A percentile compares a stretch with the other conserved stretches of the same genome.
Evolutionary conservation across 2,329 filamentous ascomycete species (phyloP).

Genomic region (Penicillium psychrosexuale): DNA sequence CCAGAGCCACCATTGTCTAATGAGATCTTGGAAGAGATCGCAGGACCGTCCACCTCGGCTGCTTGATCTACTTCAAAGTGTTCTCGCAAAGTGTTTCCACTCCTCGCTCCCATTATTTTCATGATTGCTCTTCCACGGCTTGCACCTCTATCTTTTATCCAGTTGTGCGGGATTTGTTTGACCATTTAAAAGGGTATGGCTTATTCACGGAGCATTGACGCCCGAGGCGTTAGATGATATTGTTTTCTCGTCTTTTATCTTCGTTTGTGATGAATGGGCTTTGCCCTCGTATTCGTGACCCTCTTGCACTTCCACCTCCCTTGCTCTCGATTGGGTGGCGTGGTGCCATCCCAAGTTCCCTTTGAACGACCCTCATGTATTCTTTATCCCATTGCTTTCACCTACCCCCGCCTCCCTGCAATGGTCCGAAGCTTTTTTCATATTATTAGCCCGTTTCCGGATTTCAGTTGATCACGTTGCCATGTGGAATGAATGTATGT

Average conservation of each 20-base stretch:
- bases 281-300: background rate
- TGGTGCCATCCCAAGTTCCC: background rate
- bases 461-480: slow-evolving; percentile 17
- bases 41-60: background rate
- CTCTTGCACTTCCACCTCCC: background rate
- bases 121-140: background rate
- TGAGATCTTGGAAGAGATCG: slow-evolving; percentile 1
- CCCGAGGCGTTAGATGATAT: background rate
- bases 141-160: background rate
- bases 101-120: background rate
- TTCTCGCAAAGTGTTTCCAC: background rate
- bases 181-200: background rate
- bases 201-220: background rate
- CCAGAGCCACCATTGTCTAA: background rate
- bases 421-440: background rate
- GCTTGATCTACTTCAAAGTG: background rate
- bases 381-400: background rate
- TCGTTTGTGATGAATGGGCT: background rate
- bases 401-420: background rate
- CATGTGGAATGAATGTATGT: slow-evolving; percentile 26
- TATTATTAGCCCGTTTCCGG: slow-evolving; percentile 3
- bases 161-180: background rate
- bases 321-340: background rate
- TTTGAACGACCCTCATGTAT: slow-evolving; percentile 5
- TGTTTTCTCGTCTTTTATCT: background rate